Conservation (phyloP, 768 basidiomycete species). For the Harrya chromipes region DNA sequence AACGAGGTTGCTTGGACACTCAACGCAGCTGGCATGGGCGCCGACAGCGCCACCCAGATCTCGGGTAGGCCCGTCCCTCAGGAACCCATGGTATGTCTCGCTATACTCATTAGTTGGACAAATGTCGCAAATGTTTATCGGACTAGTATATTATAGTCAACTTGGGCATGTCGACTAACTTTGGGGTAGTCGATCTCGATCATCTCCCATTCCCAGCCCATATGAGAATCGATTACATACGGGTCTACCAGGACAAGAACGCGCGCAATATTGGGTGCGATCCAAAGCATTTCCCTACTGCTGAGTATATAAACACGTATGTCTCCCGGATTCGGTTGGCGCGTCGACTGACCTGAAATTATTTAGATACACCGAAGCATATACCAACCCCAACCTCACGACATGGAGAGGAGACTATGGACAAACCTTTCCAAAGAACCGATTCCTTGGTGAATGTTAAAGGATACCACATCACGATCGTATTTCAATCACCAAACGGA, state of each 20-base stretch:
- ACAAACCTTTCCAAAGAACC: constrained; percentile 51
- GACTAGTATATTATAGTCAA: constrained; percentile 52
- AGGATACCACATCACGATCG: background rate
- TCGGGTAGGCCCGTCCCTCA: constrained; percentile 65
- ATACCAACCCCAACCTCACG: constrained; percentile 55
- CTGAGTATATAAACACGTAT: constrained; percentile 65
- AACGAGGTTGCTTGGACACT: constrained; percentile 73
- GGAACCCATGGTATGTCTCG: constrained; percentile 75
- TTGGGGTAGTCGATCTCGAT: constrained; percentile 53
- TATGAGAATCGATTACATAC: constrained; percentile 53
- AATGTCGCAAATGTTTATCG: background rate
- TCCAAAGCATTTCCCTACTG: constrained; percentile 64
- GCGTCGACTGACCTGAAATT: background rate
- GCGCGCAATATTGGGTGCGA: constrained; percentile 71
- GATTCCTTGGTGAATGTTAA: constrained; percentile 42
- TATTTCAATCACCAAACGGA: background rate
- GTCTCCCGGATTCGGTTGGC: constrained; percentile 12
- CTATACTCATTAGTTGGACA: background rate
- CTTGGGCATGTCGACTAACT: constrained; percentile 58
- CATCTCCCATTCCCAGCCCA: constrained; percentile 50
- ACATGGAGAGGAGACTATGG: constrained; percentile 43
- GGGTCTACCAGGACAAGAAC: constrained; percentile 69
- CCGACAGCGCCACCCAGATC: constrained; percentile 59
- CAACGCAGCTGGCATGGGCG: constrained; percentile 60
- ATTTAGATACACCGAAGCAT: constrained; percentile 60